These are phyloP conservation scores for Neurospora sp. DNA, from an alignment of 495 filamentous ascomycete genomes.

Conservation along the genomic window DNA sequence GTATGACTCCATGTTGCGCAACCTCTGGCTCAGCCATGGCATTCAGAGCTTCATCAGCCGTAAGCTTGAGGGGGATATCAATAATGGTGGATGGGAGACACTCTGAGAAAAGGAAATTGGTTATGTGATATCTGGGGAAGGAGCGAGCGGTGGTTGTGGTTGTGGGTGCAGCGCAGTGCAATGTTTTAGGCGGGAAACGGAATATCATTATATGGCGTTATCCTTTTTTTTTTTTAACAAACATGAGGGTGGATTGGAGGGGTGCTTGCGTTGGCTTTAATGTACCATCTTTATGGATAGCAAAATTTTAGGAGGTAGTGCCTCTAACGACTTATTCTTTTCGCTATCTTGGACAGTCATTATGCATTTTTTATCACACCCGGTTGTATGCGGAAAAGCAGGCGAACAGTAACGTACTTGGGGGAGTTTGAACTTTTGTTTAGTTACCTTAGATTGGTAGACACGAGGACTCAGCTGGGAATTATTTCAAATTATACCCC, in stretches of 20 bases:
- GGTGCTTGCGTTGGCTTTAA: not conserved
- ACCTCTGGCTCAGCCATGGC: slow-evolving; percentile 77
- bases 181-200: not conserved
- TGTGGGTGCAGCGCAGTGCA: not conserved
- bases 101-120: slow-evolving; percentile 32
- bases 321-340: not conserved
- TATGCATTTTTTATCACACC: not conserved
- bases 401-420: not conserved
- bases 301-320: not conserved
- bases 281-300: not conserved
- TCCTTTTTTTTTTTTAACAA: not conserved
- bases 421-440: not conserved
- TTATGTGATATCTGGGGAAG: not conserved
- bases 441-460: not conserved
- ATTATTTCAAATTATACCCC: not conserved
- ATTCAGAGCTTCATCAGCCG: slow-evolving; percentile 82
- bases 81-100: slow-evolving; percentile 96
- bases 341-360: not conserved
- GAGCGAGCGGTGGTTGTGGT: not conserved
- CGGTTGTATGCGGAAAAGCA: not conserved
- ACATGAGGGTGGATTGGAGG: not conserved
- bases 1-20: slow-evolving; percentile 78
- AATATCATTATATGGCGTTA: not conserved
- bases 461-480: not conserved
- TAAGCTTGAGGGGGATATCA: slow-evolving; percentile 87